Evolutionary conservation across 176 grass and related monocot species (phyloP).

Genomic region (Triticum monococcum): DNA sequence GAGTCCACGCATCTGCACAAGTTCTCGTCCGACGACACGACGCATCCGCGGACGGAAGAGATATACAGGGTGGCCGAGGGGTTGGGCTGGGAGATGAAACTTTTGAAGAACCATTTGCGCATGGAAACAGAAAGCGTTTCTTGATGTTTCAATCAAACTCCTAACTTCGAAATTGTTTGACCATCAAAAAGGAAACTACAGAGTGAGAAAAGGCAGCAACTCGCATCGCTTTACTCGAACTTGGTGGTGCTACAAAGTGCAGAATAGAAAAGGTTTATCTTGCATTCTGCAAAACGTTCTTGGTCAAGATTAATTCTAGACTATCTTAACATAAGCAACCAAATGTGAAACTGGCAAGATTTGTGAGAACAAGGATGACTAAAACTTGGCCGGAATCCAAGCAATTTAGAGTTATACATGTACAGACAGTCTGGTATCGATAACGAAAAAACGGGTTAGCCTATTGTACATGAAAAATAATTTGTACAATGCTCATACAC

Average conservation of each 20-base stretch:
- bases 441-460: conserved; percentile 38
- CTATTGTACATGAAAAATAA: conserved; percentile 40
- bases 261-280: conserved; percentile 6
- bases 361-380: not conserved
- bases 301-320: not conserved
- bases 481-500: conserved; percentile 49
- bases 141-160: not conserved
- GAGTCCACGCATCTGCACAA: conserved; percentile 50
- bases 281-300: conserved; percentile 35
- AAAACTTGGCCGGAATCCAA: conserved; percentile 2
- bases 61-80: conserved; percentile 56
- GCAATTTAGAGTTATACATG: conserved; percentile 24
- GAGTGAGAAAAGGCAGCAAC: not conserved
- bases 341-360: not conserved
- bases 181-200: too few species aligned
- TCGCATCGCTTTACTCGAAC: conserved; percentile 18
- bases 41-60: conserved; percentile 55
- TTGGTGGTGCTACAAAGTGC: conserved; percentile 24
- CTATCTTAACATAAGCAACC: conserved; percentile 15
- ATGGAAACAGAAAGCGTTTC: conserved; percentile 21
- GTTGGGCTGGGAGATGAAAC: conserved; percentile 63
- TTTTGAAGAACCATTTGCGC: conserved; percentile 35
- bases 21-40: conserved; percentile 72
- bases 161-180: not conserved
- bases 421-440: conserved; percentile 3